phyloP scores from a whole-genome alignment of 495 filamentous ascomycete genomes.

The Thozetella sp. region DNA sequence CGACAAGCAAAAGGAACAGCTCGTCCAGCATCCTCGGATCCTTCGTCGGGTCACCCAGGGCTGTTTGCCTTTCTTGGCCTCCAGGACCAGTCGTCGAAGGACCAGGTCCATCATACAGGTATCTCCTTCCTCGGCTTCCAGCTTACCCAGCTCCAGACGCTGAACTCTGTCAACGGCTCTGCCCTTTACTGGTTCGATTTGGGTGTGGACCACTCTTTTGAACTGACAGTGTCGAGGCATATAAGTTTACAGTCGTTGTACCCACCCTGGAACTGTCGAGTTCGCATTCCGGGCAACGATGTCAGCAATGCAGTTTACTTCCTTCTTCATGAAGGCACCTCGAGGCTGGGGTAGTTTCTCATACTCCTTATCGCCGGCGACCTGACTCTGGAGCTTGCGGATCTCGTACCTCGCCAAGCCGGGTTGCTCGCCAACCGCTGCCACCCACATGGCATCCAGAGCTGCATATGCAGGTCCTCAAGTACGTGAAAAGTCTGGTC shows the following conservation, averaged over 20 bases:
- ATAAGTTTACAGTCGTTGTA: slow-evolving; percentile 13
- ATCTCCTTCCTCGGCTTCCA: slow-evolving; percentile 21
- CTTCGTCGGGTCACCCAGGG: slow-evolving; percentile 20
- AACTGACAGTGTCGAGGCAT: slow-evolving; percentile 21
- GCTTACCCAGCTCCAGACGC: slow-evolving; percentile 7
- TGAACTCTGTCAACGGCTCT: slow-evolving; percentile 21
- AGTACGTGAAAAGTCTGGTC: slow-evolving; percentile 23
- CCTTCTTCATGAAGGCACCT: slow-evolving; percentile 12
- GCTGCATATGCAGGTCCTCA: slow-evolving; percentile 29
- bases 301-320: slow-evolving; percentile 21
- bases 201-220: slow-evolving; percentile 7
- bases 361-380: background rate
- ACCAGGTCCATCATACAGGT: slow-evolving; percentile 38
- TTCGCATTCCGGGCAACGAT: slow-evolving; percentile 13
- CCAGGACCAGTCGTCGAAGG: slow-evolving; percentile 26
- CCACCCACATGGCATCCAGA: slow-evolving; percentile 36
- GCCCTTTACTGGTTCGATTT: slow-evolving; percentile 20
- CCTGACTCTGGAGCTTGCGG: slow-evolving; percentile 12
- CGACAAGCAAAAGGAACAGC: too few species aligned
- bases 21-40: slow-evolving; percentile 22
- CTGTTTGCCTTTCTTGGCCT: slow-evolving; percentile 21
- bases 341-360: background rate
- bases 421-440: slow-evolving; percentile 23
- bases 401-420: slow-evolving; percentile 19
- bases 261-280: slow-evolving; percentile 9